phyloP scores from a whole-genome alignment of 352 stramenopile genomes.

The Aphanomyces cochlioides region DNA sequence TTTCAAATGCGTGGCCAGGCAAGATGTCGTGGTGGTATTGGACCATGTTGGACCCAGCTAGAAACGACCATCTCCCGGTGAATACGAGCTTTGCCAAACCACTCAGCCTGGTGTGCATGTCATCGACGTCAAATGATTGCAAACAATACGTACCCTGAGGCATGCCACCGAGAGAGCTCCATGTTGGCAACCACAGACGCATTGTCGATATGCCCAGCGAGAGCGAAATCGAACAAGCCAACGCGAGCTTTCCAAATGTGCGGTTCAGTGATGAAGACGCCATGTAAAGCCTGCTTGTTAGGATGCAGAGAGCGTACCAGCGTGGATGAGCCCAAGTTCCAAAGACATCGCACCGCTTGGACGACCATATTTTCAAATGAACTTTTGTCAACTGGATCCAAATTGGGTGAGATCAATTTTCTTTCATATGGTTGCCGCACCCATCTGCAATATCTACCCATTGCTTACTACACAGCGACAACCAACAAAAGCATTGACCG shows the following conservation, averaged over 20 bases:
- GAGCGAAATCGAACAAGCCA: slow-evolving; percentile 22
- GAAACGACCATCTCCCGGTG: not conserved
- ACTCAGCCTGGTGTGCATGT: not conserved
- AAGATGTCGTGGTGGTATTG: slow-evolving; percentile 38
- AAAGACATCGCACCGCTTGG: no score
- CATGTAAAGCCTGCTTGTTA: no score
- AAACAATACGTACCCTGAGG: not conserved
- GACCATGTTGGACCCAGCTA: slow-evolving; percentile 45
- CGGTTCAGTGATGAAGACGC: slow-evolving; percentile 4
- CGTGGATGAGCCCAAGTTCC: no score
- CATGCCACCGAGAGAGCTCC: not conserved
- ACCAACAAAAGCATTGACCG: no score
- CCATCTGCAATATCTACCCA: no score
- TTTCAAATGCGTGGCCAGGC: slow-evolving; percentile 40
- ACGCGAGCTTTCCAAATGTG: slow-evolving; percentile 15
- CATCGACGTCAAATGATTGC: not conserved
- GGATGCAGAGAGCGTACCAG: no score
- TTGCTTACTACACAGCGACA: no score
- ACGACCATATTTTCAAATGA: no score
- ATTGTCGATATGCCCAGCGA: slow-evolving; percentile 32
- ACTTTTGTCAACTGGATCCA: no score
- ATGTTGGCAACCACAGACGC: not conserved
- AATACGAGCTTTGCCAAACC: not conserved
- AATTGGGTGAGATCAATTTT: no score
- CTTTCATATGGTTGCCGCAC: no score